These are phyloP conservation scores for Gymnopilus junonius DNA, from an alignment of 768 basidiomycete species.

Conservation along the genomic window DNA sequence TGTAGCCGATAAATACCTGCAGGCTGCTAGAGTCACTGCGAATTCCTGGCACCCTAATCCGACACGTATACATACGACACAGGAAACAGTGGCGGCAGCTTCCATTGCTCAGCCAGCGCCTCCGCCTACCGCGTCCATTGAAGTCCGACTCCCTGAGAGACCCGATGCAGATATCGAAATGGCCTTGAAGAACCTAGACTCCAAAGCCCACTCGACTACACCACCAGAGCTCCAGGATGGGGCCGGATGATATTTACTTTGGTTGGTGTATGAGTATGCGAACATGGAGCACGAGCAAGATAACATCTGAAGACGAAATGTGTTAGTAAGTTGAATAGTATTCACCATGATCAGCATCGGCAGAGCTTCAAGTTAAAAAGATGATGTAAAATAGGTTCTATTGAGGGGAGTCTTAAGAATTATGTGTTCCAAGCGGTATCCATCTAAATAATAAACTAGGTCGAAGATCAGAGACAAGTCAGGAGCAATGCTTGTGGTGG, in stretches of 20 bases:
- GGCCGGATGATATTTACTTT: neutral
- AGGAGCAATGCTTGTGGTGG: neutral
- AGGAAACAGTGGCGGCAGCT: neutral
- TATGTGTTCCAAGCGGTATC: neutral
- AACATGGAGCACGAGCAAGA: no score
- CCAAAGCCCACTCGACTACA: neutral
- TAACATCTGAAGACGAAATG: no score
- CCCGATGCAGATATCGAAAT: neutral
- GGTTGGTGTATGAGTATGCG: no score
- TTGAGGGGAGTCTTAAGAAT: neutral
- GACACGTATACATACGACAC: neutral
- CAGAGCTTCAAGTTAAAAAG: neutral
- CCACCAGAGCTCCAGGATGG: neutral
- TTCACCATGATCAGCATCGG: no score
- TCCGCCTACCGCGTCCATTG: neutral
- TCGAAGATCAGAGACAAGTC: no score
- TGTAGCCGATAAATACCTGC: no score
- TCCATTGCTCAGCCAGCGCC: no score
- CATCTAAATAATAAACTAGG: slow-evolving; percentile 2
- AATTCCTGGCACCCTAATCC: no score
- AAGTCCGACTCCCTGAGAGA: no score
- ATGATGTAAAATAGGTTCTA: neutral
- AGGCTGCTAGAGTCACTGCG: no score
- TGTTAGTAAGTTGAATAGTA: no score
- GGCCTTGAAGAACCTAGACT: neutral